These are phyloP conservation scores for Berkeleyomyces basicola DNA, from an alignment of 2,329 filamentous ascomycete genomes.

Conservation along the genomic window DNA sequence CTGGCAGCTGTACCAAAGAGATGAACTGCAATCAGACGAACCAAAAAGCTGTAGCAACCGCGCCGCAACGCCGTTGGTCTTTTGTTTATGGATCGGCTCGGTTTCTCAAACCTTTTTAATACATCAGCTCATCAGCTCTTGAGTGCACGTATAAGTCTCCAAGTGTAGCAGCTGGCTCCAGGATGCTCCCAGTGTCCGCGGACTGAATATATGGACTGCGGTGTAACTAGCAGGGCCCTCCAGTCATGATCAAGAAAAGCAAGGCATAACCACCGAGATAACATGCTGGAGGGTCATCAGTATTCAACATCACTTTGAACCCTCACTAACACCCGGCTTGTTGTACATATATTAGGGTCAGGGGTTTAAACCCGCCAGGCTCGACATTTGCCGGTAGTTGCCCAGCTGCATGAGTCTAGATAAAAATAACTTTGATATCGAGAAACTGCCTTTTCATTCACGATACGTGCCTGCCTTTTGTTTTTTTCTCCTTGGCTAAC, in stretches of 20 bases:
- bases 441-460: background rate
- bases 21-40: background rate
- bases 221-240: too few species aligned
- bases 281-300: too few species aligned
- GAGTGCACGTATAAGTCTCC: background rate
- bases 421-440: background rate
- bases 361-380: background rate
- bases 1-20: background rate
- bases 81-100: background rate
- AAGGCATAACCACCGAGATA: too few species aligned
- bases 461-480: background rate
- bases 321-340: too few species aligned
- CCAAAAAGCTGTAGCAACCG: background rate
- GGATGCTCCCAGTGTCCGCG: background rate
- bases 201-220: too few species aligned
- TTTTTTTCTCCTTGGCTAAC: background rate
- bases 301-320: background rate
- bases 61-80: background rate
- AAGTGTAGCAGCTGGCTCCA: background rate
- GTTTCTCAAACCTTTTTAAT: background rate
- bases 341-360: background rate
- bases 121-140: background rate
- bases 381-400: background rate
- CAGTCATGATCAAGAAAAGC: too few species aligned
- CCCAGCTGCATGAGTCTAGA: background rate